Percentiles rank a stretch among this genome's conserved stretches.
Evolutionary conservation across 805 yeast genomes (phyloP).

Genomic region (Saccharomyces mikatae): DNA sequence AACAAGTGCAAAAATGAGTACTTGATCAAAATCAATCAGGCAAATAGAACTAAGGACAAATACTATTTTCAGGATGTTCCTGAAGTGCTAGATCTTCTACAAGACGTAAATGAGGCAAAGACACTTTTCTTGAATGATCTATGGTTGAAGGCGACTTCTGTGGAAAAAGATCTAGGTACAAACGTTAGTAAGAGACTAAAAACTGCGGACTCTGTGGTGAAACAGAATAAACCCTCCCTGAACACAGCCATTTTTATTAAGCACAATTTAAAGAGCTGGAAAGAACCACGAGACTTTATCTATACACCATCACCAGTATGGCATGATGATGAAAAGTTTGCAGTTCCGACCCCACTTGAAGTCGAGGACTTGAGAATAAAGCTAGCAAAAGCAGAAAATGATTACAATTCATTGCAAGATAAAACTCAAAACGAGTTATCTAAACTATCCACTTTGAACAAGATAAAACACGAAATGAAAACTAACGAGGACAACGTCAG

Average conservation of each 20-base stretch:
- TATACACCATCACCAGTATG: conserved; percentile 87
- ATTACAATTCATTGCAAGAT: conserved; percentile 23
- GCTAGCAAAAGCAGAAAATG: conserved; percentile 37
- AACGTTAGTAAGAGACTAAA: conserved; percentile 38
- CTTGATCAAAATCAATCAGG: conserved; percentile 68
- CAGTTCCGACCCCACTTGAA: conserved; percentile 50
- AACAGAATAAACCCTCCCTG: conserved; percentile 60
- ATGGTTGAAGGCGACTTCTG: conserved; percentile 49
- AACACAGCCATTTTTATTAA: conserved; percentile 89
- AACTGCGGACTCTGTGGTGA: conserved; percentile 46
- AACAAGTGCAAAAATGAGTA: conserved; percentile 79
- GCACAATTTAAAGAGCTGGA: conserved; percentile 73
- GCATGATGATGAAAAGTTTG: conserved; percentile 88
- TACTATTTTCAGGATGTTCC: conserved; percentile 90
- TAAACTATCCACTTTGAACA: conserved; percentile 25
- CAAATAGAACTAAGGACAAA: conserved; percentile 88
- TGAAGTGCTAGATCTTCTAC: conserved; percentile 75
- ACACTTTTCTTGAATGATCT: conserved; percentile 64
- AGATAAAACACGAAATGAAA: conserved; percentile 33
- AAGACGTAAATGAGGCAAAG: conserved; percentile 73
- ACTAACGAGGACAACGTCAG: conserved; percentile 40
- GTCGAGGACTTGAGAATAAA: conserved; percentile 46
- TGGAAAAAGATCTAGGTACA: conserved; percentile 52
- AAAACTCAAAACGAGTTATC: conserved; percentile 27
- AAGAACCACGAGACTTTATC: conserved; percentile 76